A percentile compares a stretch with the other conserved stretches of the same genome.
These are phyloP conservation scores for Colletotrichum australisinense DNA, from an alignment of 2,329 filamentous ascomycete species.

Conservation along the genomic window DNA sequence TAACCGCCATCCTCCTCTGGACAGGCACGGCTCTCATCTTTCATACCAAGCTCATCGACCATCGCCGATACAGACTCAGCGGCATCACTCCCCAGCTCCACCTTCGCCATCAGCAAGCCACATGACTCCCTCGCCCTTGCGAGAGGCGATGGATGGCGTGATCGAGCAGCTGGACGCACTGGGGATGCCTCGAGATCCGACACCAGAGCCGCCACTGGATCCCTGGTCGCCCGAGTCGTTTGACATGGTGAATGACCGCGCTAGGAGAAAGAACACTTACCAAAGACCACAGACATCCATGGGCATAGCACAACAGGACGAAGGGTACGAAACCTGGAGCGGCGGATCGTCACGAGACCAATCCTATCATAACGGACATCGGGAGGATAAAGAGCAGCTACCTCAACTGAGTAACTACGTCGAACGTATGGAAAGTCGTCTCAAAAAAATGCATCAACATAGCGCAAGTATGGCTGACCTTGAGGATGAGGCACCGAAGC, in stretches of 20 bases:
- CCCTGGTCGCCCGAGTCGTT: constrained; percentile 95
- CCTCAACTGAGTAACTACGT: constrained; percentile 88
- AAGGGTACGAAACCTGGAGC: constrained; percentile 70
- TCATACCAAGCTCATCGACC: constrained; percentile 49
- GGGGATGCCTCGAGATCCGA: constrained; percentile 68
- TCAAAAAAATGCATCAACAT: constrained; percentile 77
- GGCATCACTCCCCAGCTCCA: constrained; percentile 71
- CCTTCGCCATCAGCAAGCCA: constrained; percentile 75
- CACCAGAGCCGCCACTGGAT: constrained; percentile 69
- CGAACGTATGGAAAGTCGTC: constrained; percentile 87
- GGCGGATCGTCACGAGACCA: constrained; percentile 63
- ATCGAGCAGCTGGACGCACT: constrained; percentile 95
- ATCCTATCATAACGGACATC: constrained; percentile 52
- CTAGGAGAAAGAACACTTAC: constrained; percentile 45
- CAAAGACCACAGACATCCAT: constrained; percentile 78
- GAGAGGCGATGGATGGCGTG: constrained; percentile 97
- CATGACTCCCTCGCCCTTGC: constrained; percentile 88
- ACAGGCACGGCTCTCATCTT: constrained; percentile 52
- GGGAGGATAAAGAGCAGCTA: constrained; percentile 64
- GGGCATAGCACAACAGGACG: constrained; percentile 72
- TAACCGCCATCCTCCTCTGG: constrained; percentile 38
- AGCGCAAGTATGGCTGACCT: constrained; percentile 59
- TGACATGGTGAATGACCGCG: constrained; percentile 63
- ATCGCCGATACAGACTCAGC: constrained; percentile 63
- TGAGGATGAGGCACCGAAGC: constrained; percentile 67